A percentile compares a stretch with the other conserved stretches of the same genome.
phyloP scores from a whole-genome alignment of 208 protist genomes.

The Leishmania amazonensis region DNA sequence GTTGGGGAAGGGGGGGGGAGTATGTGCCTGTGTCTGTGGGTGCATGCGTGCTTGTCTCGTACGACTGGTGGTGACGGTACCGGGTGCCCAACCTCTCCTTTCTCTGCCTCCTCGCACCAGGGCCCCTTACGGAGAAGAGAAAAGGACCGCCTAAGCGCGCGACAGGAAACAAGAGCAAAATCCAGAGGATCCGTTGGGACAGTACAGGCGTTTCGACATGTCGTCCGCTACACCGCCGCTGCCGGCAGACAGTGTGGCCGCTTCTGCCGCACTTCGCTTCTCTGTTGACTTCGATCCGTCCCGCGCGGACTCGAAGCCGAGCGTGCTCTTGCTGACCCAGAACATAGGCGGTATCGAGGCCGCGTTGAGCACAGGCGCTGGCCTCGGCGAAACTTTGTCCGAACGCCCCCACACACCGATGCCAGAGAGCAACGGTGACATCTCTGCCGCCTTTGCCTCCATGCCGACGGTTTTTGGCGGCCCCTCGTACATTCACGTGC shows the following conservation, averaged over 20 bases:
- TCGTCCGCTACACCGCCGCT: background rate
- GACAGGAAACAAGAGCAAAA: background rate
- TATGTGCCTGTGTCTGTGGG: background rate
- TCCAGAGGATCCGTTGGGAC: background rate
- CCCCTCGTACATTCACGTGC: slow-evolving; percentile 9
- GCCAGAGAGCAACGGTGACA: background rate
- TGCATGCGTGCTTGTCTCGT: slow-evolving; percentile 8
- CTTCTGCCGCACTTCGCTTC: slow-evolving; percentile 23
- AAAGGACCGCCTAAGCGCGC: background rate
- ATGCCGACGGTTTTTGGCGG: background rate
- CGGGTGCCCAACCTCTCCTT: background rate
- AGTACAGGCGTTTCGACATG: background rate
- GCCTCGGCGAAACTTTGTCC: background rate
- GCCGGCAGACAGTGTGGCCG: background rate
- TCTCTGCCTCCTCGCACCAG: background rate
- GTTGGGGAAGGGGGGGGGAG: background rate
- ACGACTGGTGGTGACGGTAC: background rate
- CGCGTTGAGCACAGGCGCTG: background rate
- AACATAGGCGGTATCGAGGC: slow-evolving; percentile 76
- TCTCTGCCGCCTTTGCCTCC: slow-evolving; percentile 4
- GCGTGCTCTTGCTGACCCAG: slow-evolving; percentile 71
- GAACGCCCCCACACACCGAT: background rate
- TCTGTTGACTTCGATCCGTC: slow-evolving; percentile 27
- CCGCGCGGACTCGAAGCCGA: slow-evolving; percentile 36
- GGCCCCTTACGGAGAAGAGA: background rate